Evolutionary conservation across 116 monocot genomes (phyloP).

Genomic region (Iris pallida): DNA sequence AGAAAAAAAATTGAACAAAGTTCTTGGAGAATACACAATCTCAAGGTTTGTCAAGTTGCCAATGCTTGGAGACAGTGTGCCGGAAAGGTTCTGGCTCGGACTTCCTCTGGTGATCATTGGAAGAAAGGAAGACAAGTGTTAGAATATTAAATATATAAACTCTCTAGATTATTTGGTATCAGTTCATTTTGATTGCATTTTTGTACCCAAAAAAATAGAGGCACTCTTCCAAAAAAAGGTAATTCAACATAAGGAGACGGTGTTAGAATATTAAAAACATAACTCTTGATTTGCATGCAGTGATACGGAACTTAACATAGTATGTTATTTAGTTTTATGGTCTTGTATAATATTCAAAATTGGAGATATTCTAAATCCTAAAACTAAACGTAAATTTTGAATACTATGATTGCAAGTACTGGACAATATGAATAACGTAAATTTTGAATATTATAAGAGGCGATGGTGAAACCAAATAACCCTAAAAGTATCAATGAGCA

Average conservation of each 20-base stretch:
- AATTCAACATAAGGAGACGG: not conserved
- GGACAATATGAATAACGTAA: too few relatives aligned
- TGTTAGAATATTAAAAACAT: too few relatives aligned
- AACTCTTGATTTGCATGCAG: not conserved
- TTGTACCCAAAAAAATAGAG: not conserved
- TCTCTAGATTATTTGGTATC: too few relatives aligned
- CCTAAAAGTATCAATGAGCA: too few relatives aligned
- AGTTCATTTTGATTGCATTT: too few relatives aligned
- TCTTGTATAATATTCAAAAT: too few relatives aligned
- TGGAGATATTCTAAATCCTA: too few relatives aligned
- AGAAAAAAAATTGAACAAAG: not conserved
- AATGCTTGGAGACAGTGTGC: constrained; percentile 47
- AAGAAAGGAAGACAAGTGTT: not conserved
- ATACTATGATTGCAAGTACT: too few relatives aligned
- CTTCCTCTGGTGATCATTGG: constrained; percentile 23
- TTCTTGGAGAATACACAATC: constrained; percentile 26
- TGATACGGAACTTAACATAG: not conserved
- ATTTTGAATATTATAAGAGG: too few relatives aligned
- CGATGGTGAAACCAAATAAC: not conserved
- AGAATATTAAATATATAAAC: too few relatives aligned
- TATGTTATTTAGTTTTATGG: too few relatives aligned
- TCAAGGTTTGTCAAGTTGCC: constrained; percentile 58
- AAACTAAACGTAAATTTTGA: too few relatives aligned
- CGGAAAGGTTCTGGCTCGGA: constrained; percentile 52
- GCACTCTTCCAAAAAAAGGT: not conserved